Percentiles rank a stretch among this genome's conserved stretches.
phyloP scores from a whole-genome alignment of 2,329 filamentous ascomycete species.

The Fusarium sp. region DNA sequence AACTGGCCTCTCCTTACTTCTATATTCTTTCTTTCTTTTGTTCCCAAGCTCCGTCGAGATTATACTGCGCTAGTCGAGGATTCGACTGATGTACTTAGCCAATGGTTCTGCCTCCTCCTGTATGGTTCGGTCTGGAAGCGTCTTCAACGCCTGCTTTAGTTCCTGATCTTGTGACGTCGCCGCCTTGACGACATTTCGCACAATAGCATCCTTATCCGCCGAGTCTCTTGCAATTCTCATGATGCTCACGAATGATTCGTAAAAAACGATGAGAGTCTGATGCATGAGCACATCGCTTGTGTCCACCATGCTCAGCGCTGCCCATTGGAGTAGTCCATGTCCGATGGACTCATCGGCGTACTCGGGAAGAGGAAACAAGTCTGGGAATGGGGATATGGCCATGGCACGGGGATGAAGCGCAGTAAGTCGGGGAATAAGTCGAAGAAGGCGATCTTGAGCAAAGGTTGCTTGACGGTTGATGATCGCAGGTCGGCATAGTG shows the following conservation, averaged over 20 bases:
- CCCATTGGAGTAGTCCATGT: conserved; percentile 60
- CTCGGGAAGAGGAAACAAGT: conserved; percentile 10
- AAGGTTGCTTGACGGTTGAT: conserved; percentile 55
- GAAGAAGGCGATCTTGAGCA: conserved; percentile 63
- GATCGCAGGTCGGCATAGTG: conserved; percentile 45
- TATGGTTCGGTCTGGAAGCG: conserved; percentile 58
- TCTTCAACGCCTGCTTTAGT: conserved; percentile 51
- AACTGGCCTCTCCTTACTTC: neutral
- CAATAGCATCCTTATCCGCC: conserved; percentile 47
- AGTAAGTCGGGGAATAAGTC: conserved; percentile 60
- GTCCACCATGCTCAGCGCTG: conserved; percentile 62
- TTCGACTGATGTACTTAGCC: conserved; percentile 54
- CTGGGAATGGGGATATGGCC: conserved; percentile 48
- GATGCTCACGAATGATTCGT: conserved; percentile 59
- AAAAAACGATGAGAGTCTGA: conserved; percentile 62
- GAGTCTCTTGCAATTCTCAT: conserved; percentile 54
- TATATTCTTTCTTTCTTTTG: neutral
- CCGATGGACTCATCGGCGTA: conserved; percentile 37
- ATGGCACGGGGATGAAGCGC: conserved; percentile 56
- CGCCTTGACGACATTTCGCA: conserved; percentile 53
- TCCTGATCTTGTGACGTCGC: conserved; percentile 52
- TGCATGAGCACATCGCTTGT: conserved; percentile 60
- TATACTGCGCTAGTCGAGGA: conserved; percentile 43
- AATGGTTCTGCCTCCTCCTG: conserved; percentile 61
- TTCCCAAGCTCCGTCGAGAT: neutral